Conservation (phyloP, 1,284 basidiomycete genomes). For the Polyporus tsugae region DNA sequence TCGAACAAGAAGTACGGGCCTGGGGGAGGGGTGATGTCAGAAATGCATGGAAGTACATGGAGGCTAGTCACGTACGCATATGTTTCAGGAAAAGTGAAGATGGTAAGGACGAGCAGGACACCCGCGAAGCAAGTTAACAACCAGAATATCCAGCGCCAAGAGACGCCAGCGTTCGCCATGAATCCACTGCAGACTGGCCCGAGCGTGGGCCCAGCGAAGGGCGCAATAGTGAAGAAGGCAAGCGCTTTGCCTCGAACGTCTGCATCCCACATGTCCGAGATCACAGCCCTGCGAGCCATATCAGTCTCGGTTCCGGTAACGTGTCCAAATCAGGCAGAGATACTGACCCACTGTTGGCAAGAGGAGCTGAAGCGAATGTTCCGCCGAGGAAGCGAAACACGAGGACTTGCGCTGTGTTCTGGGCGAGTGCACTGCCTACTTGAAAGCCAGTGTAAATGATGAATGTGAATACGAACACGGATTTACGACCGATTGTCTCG, state of each 20-base stretch:
- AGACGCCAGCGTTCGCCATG: constrained; percentile 54
- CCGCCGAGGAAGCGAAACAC: constrained; percentile 74
- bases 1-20: constrained; percentile 53
- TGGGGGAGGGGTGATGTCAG: constrained; percentile 32
- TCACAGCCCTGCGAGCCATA: constrained; percentile 31
- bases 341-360: constrained; percentile 47
- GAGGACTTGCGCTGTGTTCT: constrained; percentile 65
- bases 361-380: constrained; percentile 55
- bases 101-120: constrained; percentile 55
- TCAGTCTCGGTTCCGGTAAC: not conserved
- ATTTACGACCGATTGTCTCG: constrained; percentile 68
- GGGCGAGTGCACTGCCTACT: constrained; percentile 66
- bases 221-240: constrained; percentile 51
- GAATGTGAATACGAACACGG: constrained; percentile 65
- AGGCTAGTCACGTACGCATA: constrained; percentile 50
- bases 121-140: constrained; percentile 72
- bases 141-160: constrained; percentile 85
- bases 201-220: constrained; percentile 70
- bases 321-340: not conserved
- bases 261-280: constrained; percentile 40
- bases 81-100: constrained; percentile 83
- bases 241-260: constrained; percentile 40
- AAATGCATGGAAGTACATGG: constrained; percentile 10
- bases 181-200: constrained; percentile 75
- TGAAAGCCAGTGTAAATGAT: constrained; percentile 56